A percentile compares a stretch with the other conserved stretches of the same genome.
Evolutionary conservation across 2,329 filamentous ascomycete species (phyloP).

Genomic region (Drechslerella dactyloides): DNA sequence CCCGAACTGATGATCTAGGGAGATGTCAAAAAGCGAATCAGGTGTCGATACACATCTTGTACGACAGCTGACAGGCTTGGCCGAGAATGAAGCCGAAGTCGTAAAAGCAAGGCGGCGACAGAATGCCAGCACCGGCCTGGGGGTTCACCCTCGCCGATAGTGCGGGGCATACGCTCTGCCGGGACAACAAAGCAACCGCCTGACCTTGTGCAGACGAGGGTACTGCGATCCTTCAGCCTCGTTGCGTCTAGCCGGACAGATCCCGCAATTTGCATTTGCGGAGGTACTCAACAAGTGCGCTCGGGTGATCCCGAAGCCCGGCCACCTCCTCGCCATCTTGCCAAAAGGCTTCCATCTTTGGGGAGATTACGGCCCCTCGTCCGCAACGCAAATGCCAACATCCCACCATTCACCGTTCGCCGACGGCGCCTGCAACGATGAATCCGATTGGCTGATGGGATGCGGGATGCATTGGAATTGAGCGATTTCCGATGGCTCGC

Average conservation of each 20-base stretch:
- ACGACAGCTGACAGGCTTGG: no score
- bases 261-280: not conserved
- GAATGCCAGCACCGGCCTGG: not conserved
- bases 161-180: not conserved
- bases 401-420: no score
- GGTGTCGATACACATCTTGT: no score
- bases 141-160: not conserved
- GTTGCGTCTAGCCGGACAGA: not conserved
- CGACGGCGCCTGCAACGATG: not conserved
- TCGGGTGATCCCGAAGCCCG: no score
- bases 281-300: no score
- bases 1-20: no score
- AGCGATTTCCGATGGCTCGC: not conserved
- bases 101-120: not conserved
- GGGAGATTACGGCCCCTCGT: not conserved
- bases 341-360: not conserved
- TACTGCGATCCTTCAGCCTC: not conserved
- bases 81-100: not conserved
- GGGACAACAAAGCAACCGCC: conserved; percentile 1
- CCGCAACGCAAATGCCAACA: no score
- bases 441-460: not conserved
- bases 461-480: not conserved
- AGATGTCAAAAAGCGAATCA: no score
- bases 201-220: not conserved
- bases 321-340: not conserved